Conservation (phyloP, 1,284 basidiomycete genomes). For the Pseudozyma tsukubaensis region DNA sequence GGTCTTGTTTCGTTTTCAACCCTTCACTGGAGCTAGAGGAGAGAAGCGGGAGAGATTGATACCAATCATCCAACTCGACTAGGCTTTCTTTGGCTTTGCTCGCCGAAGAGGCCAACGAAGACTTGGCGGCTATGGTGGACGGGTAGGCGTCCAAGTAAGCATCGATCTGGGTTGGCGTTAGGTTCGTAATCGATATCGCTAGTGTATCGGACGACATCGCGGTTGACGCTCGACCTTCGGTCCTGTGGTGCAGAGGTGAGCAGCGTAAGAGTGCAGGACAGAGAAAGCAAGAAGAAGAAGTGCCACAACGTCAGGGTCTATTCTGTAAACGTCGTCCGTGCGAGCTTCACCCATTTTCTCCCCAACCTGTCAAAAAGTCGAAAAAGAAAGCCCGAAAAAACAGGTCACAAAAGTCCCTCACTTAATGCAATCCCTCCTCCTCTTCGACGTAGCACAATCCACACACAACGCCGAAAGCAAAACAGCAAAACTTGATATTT, state of each 20-base stretch:
- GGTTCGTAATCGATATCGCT: too few species aligned
- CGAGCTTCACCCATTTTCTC: not conserved
- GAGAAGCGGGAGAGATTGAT: slow-evolving; percentile 11
- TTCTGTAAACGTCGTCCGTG: too few species aligned
- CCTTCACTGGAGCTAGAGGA: not conserved
- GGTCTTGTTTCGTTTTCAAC: slow-evolving; percentile 10
- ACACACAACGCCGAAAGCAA: not conserved
- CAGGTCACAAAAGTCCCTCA: not conserved
- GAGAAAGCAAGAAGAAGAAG: not conserved
- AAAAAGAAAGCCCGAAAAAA: not conserved
- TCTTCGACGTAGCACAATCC: not conserved
- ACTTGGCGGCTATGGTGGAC: slow-evolving; percentile 1
- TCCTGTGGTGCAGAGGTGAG: too few species aligned
- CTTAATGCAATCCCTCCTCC: not conserved
- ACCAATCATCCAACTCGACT: slow-evolving; percentile 16
- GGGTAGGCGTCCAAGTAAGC: slow-evolving; percentile 7
- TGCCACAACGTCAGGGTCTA: slow-evolving; percentile 1
- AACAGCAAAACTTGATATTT: not conserved
- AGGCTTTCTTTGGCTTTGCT: not conserved
- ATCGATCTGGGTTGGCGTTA: not conserved
- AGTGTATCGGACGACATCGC: too few species aligned
- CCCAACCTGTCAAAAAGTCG: not conserved
- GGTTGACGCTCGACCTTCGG: too few species aligned
- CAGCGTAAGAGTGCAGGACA: not conserved
- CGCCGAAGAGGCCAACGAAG: not conserved